Evolutionary conservation across 164 flowering plant genomes (phyloP).

Genomic region (Dillenia suffruticosa): DNA sequence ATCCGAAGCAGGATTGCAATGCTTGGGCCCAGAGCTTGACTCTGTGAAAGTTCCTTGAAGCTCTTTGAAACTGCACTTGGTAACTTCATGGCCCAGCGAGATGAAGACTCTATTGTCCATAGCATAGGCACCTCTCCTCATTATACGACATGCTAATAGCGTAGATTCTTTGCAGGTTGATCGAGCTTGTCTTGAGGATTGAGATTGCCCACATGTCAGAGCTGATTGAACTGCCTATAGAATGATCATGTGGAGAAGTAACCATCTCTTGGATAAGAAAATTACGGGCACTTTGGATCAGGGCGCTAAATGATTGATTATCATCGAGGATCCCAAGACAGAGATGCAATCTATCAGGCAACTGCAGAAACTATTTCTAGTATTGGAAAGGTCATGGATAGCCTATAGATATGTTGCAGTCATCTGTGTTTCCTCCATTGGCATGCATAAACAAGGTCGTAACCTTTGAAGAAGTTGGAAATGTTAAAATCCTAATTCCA

Average conservation of each 20-base stretch:
- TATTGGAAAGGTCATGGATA: conserved; percentile 20
- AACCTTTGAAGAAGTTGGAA: too few species aligned
- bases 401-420: too few species aligned
- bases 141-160: conserved; percentile 62
- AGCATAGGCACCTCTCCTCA: conserved; percentile 63
- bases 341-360: conserved; percentile 53
- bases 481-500: too few species aligned
- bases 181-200: conserved; percentile 63
- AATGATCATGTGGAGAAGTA: conserved; percentile 56
- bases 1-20: conserved; percentile 58
- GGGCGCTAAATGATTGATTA: conserved; percentile 63
- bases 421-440: too few species aligned
- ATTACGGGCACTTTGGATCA: conserved; percentile 64
- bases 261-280: conserved; percentile 58
- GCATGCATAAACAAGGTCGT: too few species aligned
- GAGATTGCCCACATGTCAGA: conserved; percentile 58
- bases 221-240: conserved; percentile 49
- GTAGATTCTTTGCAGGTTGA: conserved; percentile 64
- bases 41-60: conserved; percentile 66
- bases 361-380: conserved; percentile 27
- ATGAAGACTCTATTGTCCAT: conserved; percentile 58
- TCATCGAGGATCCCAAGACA: conserved; percentile 51
- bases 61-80: conserved; percentile 50
- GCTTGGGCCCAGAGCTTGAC: conserved; percentile 60
- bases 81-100: conserved; percentile 51